phyloP scores from a whole-genome alignment of 2,329 filamentous ascomycete species.

The Claviceps monticola region DNA sequence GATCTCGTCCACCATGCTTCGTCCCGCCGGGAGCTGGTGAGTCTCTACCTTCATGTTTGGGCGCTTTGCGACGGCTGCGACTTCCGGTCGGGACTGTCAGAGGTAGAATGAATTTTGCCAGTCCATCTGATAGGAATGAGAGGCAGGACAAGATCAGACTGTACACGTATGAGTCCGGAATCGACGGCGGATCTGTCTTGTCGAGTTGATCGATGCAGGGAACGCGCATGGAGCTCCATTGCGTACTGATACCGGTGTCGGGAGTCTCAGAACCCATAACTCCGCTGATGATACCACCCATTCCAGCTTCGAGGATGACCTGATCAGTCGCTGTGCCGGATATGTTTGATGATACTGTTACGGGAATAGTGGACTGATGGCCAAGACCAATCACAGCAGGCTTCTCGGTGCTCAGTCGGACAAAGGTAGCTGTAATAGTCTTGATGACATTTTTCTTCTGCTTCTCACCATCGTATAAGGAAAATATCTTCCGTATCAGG shows the following conservation, averaged over 20 bases:
- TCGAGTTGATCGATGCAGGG: slow-evolving; percentile 90
- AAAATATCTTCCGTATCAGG: slow-evolving; percentile 67
- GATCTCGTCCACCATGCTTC: slow-evolving; percentile 30
- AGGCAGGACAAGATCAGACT: slow-evolving; percentile 80
- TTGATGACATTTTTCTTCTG: slow-evolving; percentile 65
- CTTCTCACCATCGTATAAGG: slow-evolving; percentile 60
- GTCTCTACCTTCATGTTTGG: slow-evolving; percentile 30
- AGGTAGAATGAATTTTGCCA: slow-evolving; percentile 87
- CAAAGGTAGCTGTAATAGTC: slow-evolving; percentile 74
- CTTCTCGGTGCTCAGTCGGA: slow-evolving; percentile 85
- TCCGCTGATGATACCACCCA: slow-evolving; percentile 74
- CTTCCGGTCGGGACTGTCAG: slow-evolving; percentile 69
- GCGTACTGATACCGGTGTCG: slow-evolving; percentile 68
- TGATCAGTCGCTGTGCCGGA: slow-evolving; percentile 56
- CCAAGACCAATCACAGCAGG: slow-evolving; percentile 78
- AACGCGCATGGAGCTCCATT: slow-evolving; percentile 80
- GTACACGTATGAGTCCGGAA: slow-evolving; percentile 91
- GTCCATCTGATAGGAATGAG: slow-evolving; percentile 75
- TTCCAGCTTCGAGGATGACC: slow-evolving; percentile 76
- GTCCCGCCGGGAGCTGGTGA: slow-evolving; percentile 24
- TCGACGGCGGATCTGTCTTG: slow-evolving; percentile 67
- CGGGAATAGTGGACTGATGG: slow-evolving; percentile 74
- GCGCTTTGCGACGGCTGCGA: slow-evolving; percentile 35
- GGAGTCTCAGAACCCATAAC: slow-evolving; percentile 52
- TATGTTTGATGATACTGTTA: slow-evolving; percentile 37